These are phyloP conservation scores for Pseudogymnoascus sp. DNA, from an alignment of 2,329 filamentous ascomycete genomes.

Conservation along the genomic window DNA sequence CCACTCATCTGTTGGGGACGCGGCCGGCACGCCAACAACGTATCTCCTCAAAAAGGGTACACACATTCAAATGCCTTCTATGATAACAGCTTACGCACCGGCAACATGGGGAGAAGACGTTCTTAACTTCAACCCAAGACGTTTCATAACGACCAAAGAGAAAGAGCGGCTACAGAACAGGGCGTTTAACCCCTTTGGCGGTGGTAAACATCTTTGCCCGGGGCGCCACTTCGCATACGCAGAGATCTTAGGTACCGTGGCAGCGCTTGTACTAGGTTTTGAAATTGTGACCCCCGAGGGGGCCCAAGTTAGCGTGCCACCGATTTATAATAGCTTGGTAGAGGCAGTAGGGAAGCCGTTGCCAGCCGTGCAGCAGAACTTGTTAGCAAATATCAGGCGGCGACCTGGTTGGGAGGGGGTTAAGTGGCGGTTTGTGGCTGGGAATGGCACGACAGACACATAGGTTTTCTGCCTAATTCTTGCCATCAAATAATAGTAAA, in stretches of 20 bases:
- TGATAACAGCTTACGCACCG: conserved; percentile 36
- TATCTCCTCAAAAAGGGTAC: conserved; percentile 39
- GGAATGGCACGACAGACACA: not conserved
- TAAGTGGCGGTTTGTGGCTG: conserved; percentile 18
- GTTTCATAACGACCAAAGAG: conserved; percentile 31
- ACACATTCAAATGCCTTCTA: conserved; percentile 39
- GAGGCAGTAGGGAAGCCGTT: conserved; percentile 23
- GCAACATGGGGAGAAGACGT: conserved; percentile 40
- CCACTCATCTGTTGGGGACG: conserved; percentile 17
- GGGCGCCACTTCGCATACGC: conserved; percentile 35
- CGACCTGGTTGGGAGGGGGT: conserved; percentile 22
- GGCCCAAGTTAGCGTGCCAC: conserved; percentile 14
- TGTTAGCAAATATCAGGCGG: conserved; percentile 16
- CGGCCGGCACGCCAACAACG: conserved; percentile 19
- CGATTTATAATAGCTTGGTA: conserved; percentile 14
- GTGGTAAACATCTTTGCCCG: conserved; percentile 36
- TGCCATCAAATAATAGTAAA: not conserved
- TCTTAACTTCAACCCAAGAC: conserved; percentile 34
- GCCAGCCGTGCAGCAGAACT: conserved; percentile 11
- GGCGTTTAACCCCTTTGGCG: conserved; percentile 35
- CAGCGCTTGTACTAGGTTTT: conserved; percentile 29
- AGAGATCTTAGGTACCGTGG: conserved; percentile 33
- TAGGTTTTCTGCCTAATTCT: not conserved
- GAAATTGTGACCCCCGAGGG: conserved; percentile 18
- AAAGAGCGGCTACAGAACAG: conserved; percentile 19